Conservation (phyloP, 208 protist genomes). For the Crithidia bombi region DNA sequence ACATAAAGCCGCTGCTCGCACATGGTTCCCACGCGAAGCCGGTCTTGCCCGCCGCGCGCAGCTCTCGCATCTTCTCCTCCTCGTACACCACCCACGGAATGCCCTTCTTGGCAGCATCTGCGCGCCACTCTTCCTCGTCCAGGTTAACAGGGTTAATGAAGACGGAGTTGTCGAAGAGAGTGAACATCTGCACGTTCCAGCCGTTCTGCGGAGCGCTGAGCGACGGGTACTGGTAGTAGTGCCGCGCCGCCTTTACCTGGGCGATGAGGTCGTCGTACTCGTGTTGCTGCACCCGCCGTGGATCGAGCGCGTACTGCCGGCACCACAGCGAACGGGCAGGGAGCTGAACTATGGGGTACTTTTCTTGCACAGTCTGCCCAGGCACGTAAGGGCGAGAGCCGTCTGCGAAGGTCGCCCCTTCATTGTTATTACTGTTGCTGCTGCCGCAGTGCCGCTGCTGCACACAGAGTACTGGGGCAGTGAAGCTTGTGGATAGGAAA, state of each 20-base stretch:
- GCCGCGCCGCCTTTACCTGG: slow-evolving; percentile 61
- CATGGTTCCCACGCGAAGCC: slow-evolving; percentile 91
- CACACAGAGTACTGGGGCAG: background rate
- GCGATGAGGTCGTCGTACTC: slow-evolving; percentile 74
- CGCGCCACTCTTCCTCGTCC: slow-evolving; percentile 53
- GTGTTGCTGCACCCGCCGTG: slow-evolving; percentile 35
- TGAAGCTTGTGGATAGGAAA: background rate
- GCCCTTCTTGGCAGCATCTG: slow-evolving; percentile 22
- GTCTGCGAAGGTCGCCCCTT: slow-evolving; percentile 9
- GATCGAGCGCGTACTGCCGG: slow-evolving; percentile 60
- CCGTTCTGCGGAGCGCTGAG: slow-evolving; percentile 87
- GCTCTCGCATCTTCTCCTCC: slow-evolving; percentile 52
- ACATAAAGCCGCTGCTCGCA: slow-evolving; percentile 85
- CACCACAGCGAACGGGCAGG: slow-evolving; percentile 84
- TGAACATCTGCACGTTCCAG: slow-evolving; percentile 91
- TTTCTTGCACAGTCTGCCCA: slow-evolving; percentile 26
- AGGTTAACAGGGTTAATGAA: slow-evolving; percentile 89
- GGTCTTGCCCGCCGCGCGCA: slow-evolving; percentile 56
- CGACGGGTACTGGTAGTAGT: slow-evolving; percentile 90
- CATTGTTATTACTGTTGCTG: background rate
- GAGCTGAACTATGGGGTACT: slow-evolving; percentile 83
- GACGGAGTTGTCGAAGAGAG: slow-evolving; percentile 81
- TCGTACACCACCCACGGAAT: slow-evolving; percentile 51
- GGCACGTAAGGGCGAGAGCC: slow-evolving; percentile 21
- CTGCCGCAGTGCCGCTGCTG: slow-evolving; percentile 27